A percentile compares a stretch with the other conserved stretches of the same genome.
Evolutionary conservation across 106 monocot species (phyloP).

Genomic region (Xerophyta viscosa): DNA sequence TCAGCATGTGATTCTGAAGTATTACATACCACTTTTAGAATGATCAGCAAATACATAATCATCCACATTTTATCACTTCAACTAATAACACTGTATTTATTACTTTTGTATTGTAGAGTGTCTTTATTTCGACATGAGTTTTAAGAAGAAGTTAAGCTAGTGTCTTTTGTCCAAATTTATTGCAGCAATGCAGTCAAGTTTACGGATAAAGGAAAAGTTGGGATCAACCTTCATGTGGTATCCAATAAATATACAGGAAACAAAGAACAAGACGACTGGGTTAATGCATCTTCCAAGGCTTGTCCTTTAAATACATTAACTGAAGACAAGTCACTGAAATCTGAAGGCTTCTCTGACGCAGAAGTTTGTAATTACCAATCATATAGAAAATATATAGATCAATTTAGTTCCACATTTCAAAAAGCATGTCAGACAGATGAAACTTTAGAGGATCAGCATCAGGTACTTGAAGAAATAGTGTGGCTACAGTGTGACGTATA

Average conservation of each 20-base stretch:
- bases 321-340: slow-evolving; percentile 10
- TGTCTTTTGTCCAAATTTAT: slow-evolving; percentile 4
- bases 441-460: slow-evolving; percentile 6
- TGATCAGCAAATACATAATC: too few species aligned
- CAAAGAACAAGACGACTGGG: slow-evolving; percentile 9
- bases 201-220: slow-evolving; percentile 75
- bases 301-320: background rate
- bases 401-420: background rate
- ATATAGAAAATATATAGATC: slow-evolving; percentile 14
- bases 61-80: too few species aligned
- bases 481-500: slow-evolving; percentile 60
- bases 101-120: too few species aligned
- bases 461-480: slow-evolving; percentile 29
- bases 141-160: too few species aligned
- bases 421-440: slow-evolving; percentile 8
- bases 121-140: too few species aligned
- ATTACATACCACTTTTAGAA: too few species aligned
- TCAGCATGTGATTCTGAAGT: too few species aligned
- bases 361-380: slow-evolving; percentile 12
- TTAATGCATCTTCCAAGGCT: slow-evolving; percentile 1
- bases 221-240: slow-evolving; percentile 46
- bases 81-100: too few species aligned
- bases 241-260: slow-evolving; percentile 17
- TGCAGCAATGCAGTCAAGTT: slow-evolving; percentile 83
- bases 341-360: slow-evolving; percentile 11